These are phyloP conservation scores for Inonotus hispidus DNA, from an alignment of 1,284 basidiomycete genomes.

Conservation along the genomic window DNA sequence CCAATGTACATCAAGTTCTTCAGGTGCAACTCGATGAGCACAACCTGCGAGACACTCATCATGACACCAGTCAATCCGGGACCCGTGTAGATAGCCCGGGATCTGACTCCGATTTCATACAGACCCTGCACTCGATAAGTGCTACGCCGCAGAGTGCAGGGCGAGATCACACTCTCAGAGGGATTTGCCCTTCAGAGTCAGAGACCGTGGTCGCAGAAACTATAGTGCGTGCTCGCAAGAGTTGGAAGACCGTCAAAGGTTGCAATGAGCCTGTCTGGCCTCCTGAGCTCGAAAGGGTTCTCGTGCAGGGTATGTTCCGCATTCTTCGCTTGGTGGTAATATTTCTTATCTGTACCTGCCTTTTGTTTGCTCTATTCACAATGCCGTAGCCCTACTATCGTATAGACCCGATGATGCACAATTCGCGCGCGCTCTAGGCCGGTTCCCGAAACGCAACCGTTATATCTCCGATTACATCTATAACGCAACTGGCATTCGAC, in stretches of 20 bases:
- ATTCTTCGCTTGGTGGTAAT: neutral
- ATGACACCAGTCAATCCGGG: neutral
- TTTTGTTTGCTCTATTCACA: neutral
- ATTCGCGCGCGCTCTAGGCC: conserved; percentile 61
- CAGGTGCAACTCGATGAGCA: neutral
- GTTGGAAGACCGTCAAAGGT: conserved; percentile 68
- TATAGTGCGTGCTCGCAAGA: conserved; percentile 62
- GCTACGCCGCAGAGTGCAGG: neutral
- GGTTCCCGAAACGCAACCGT: conserved; percentile 68
- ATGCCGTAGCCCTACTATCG: conserved; percentile 37
- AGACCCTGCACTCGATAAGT: neutral
- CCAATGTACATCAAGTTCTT: neutral
- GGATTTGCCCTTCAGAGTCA: neutral
- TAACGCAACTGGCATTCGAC: conserved; percentile 52
- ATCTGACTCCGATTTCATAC: neutral
- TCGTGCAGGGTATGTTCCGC: conserved; percentile 55
- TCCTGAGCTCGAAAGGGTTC: conserved; percentile 65
- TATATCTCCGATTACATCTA: conserved; percentile 70
- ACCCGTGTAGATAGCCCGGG: neutral
- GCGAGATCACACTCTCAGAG: neutral
- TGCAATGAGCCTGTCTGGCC: conserved; percentile 69
- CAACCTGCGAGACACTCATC: neutral
- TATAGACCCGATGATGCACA: conserved; percentile 65
- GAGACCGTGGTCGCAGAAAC: conserved; percentile 43
- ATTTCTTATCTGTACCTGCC: neutral